Evolutionary conservation across 1,284 basidiomycete genomes (phyloP), one percentile per base, ranked within the genome.

Genomic region (Tilletia walkeri): DNA sequence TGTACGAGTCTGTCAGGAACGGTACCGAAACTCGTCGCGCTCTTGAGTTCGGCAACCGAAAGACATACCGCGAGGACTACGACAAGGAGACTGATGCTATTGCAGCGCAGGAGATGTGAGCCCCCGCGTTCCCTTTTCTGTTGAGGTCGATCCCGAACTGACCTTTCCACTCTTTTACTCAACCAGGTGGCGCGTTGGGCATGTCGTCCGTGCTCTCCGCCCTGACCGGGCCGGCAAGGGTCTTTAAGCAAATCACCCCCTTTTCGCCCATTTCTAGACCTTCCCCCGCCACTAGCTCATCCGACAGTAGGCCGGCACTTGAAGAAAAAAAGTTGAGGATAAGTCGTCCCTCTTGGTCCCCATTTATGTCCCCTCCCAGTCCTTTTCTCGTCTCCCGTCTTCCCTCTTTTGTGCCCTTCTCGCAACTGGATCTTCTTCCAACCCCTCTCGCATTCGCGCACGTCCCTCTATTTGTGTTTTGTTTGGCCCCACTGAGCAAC

Each of bases 1-100:
- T 99, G 56, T 99, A 99, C 87, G 88, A 93, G 87, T 92, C 91
- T 84, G 96, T 99, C 80, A 89, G 87, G 84, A 90, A 98, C 84
- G 96, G 96, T 72, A 92, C 92, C 41, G 96, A 99, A 89, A 99
- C 96, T 66, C 90, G 94, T 85, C 94, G 95, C 84, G 91, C 94
- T 65, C 90, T 99, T 81, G 94, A 97, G 85, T 99, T 93, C 88
- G 98, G 98, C 85, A 90, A 91, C 71, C 90, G 94, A 73, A 86
- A 88, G 79, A 96, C 94, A 9, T 99, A 99, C 88, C 92, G 95
- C 74, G 87, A 94, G 85, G 94, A 96, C 84, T 90, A 97, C 76
- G 91, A 91, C 78, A 91, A 90, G 88, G 95, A 99, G 87, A 89
- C 96, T 74, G 91, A 90, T 84, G 94, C 93, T 85, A 97, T 99